phyloP scores from a whole-genome alignment of 768 basidiomycete genomes.

The Collybia sp. region DNA sequence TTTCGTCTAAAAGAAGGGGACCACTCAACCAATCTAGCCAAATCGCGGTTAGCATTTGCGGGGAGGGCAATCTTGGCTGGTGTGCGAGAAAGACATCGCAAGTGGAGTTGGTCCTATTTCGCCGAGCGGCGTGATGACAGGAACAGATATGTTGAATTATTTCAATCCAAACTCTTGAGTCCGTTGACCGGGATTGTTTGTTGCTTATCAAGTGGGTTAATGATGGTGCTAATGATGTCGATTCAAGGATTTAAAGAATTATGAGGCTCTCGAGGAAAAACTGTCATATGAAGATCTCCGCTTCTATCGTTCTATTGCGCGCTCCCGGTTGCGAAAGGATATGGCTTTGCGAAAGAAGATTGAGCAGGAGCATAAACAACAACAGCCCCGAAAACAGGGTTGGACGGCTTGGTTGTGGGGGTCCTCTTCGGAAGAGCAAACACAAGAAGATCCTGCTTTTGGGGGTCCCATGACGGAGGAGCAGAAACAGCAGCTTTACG shows the following conservation, averaged over 20 bases:
- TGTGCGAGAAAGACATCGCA: slow-evolving; percentile 74
- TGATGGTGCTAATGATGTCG: not conserved
- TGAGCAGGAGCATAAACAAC: slow-evolving; percentile 55
- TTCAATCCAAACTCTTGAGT: slow-evolving; percentile 66
- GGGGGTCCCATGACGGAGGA: slow-evolving; percentile 79
- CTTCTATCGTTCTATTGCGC: slow-evolving; percentile 94
- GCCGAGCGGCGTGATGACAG: slow-evolving; percentile 85
- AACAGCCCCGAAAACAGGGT: slow-evolving; percentile 43
- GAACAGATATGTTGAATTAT: slow-evolving; percentile 78
- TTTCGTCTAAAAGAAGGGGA: slow-evolving; percentile 68
- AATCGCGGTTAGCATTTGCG: slow-evolving; percentile 75
- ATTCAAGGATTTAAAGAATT: slow-evolving; percentile 42
- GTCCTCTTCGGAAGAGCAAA: slow-evolving; percentile 29
- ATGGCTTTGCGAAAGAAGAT: slow-evolving; percentile 63
- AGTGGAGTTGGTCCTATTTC: slow-evolving; percentile 94
- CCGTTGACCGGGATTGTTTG: slow-evolving; percentile 40
- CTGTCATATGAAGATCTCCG: slow-evolving; percentile 92
- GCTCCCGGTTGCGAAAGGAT: slow-evolving; percentile 85
- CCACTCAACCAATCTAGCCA: slow-evolving; percentile 53
- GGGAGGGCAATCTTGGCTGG: slow-evolving; percentile 73
- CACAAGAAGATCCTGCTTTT: slow-evolving; percentile 52
- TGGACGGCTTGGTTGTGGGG: slow-evolving; percentile 87
- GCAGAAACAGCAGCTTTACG: slow-evolving; percentile 86
- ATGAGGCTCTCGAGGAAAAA: slow-evolving; percentile 73
- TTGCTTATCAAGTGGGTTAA: not conserved